Evolutionary conservation across 352 stramenopile species (phyloP).

Genomic region (Globisporangium perplexum): DNA sequence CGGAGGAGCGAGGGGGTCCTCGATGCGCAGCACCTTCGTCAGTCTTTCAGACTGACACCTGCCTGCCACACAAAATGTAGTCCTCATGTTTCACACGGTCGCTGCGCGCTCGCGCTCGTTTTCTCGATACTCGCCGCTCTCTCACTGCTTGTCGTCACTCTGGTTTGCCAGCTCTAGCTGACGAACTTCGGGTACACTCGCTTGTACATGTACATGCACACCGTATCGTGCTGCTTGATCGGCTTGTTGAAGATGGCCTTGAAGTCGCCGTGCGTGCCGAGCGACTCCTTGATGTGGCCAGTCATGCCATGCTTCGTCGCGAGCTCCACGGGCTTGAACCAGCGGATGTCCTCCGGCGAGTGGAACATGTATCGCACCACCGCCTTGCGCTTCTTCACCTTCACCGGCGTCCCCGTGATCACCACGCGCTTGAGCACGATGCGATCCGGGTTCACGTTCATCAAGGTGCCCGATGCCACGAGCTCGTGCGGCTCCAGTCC

Average conservation of each 20-base stretch:
- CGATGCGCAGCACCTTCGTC: no score
- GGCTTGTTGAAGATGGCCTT: conserved; percentile 99
- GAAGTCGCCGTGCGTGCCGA: conserved; percentile 98
- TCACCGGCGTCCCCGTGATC: conserved; percentile 97
- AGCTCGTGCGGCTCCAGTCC: conserved; percentile 47
- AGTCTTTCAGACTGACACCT: no score
- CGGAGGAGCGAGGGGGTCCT: no score
- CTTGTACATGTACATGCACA: conserved; percentile 99
- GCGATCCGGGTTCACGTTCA: conserved; percentile 96
- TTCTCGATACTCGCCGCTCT: no score
- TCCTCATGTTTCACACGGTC: no score
- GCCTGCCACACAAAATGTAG: no score
- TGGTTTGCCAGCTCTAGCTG: conserved; percentile 21
- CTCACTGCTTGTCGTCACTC: no score
- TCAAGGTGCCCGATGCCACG: conserved; percentile 92
- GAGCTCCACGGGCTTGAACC: conserved; percentile 98
- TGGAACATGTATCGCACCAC: conserved; percentile 99
- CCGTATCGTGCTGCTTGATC: conserved; percentile 99
- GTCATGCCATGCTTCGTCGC: conserved; percentile 97
- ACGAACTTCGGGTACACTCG: conserved; percentile 98
- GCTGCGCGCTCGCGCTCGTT: no score
- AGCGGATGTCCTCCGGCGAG: conserved; percentile 96
- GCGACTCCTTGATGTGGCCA: conserved; percentile 97
- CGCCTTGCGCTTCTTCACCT: conserved; percentile 97
- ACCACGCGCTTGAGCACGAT: conserved; percentile 98